These are phyloP conservation scores for Pseudocercospora fijiensis DNA, from an alignment of 2,329 filamentous ascomycete species.

Conservation along the genomic window DNA sequence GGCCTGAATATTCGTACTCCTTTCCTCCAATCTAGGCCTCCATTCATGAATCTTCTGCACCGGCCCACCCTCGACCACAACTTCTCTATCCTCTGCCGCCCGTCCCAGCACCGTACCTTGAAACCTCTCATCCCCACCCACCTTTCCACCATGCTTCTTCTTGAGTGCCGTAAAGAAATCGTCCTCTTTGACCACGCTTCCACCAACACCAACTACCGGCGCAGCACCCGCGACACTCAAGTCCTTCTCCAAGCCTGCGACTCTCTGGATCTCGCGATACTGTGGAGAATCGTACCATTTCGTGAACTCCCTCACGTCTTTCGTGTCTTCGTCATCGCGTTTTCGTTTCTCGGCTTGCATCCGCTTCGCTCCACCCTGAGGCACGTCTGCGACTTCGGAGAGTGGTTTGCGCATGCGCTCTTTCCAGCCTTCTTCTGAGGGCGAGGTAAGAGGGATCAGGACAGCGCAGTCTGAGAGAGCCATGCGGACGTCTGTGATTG, in stretches of 20 bases:
- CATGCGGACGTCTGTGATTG: constrained; percentile 76
- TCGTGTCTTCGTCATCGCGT: constrained; percentile 67
- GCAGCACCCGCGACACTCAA: constrained; percentile 51
- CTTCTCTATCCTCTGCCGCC: constrained; percentile 65
- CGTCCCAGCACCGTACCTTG: constrained; percentile 80
- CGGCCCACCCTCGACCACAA: constrained; percentile 76
- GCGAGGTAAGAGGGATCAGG: constrained; percentile 65
- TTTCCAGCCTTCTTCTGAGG: constrained; percentile 66
- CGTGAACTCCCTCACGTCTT: constrained; percentile 75
- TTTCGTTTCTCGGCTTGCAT: constrained; percentile 44
- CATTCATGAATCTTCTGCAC: constrained; percentile 67
- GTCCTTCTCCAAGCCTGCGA: constrained; percentile 62
- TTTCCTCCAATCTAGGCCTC: constrained; percentile 44
- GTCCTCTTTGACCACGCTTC: constrained; percentile 43
- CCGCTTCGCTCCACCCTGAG: constrained; percentile 35
- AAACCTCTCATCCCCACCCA: constrained; percentile 73
- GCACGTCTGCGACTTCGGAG: constrained; percentile 42
- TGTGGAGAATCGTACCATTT: constrained; percentile 72
- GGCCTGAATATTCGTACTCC: not conserved
- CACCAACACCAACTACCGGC: constrained; percentile 44
- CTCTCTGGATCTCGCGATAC: constrained; percentile 76
- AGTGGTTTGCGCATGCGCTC: constrained; percentile 51
- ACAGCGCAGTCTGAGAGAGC: constrained; percentile 80
- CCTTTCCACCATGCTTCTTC: constrained; percentile 76
- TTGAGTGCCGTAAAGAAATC: constrained; percentile 64